Evolutionary conservation across 257 asterid genomes (phyloP), one percentile per base, ranked within the genome.

Genomic region (Rhazya stricta): DNA sequence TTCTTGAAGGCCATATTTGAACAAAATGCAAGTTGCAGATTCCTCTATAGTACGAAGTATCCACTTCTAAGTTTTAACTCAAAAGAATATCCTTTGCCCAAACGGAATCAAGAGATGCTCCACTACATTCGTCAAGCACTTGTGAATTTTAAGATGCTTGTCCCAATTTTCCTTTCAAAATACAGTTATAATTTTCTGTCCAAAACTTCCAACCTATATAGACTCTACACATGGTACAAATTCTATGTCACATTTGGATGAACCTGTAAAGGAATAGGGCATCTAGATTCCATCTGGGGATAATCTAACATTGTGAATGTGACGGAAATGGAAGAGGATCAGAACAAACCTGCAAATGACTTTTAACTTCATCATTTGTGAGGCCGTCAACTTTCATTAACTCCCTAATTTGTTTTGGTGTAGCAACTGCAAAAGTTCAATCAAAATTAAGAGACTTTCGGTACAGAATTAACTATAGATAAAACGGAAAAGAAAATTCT

Each of bases 351-450:
- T 91, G 97, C 58, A 91, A 83, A 85, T 91, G 97, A 69, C 97
- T 91, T 73, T 91, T 91, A 72, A 91, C 97, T 76, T 91, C 97
- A 70, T 91, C 97, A 73, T 89, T 91, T 51, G 97, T 88, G 67
- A 91, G 96, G 6, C 96, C 97, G 73, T 89, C 94, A 50, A 91
- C 94, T 80, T 87, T 89, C 97, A 91, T 91, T 37, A 89, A 68
- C 83, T 89, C 93, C 82, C 93, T 88, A 70, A 91, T 89, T 76
- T 91, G 97, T 75, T 89, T 91, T 6, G 97, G 97, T 23, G 97
- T 91, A 51, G 94, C 97, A 79, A 82, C 97, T 91, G 91, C 78
- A 76, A 54, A 53, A 67, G 63, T 53, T 54, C 43, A 84, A 74
- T 32, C 68, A 60, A 60, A 67, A 25, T 67, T 18, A 50, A 27